Conservation (phyloP, 768 basidiomycete genomes). For the Lactarius sp. region DNA sequence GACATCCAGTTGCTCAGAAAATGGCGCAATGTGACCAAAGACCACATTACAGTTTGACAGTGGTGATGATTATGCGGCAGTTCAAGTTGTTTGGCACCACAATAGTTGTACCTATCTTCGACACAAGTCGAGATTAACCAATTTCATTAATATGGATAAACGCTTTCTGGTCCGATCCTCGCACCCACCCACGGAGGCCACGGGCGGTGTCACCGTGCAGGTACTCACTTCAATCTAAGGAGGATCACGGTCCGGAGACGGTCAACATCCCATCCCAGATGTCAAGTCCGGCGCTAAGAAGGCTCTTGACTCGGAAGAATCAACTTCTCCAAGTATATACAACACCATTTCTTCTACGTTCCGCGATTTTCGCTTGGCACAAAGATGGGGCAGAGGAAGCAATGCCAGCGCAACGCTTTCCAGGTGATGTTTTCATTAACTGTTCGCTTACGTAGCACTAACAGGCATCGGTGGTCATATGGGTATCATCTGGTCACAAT, state of each 20-base stretch:
- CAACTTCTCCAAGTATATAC: background rate
- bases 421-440: background rate
- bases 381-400: conserved; percentile 6
- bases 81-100: background rate
- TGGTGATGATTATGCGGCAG: conserved; percentile 3
- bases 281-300: background rate
- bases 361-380: conserved; percentile 13
- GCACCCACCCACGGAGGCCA: conserved; percentile 8
- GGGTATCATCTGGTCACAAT: background rate
- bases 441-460: conserved; percentile 4
- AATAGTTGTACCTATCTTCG: background rate
- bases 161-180: conserved; percentile 20
- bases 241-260: conserved; percentile 8
- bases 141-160: conserved; percentile 5
- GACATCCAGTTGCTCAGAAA: background rate
- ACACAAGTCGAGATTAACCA: background rate
- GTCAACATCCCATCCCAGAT: background rate
- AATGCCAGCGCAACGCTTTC: conserved; percentile 2
- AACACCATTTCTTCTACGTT: background rate
- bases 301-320: background rate
- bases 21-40: background rate
- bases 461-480: conserved; percentile 4
- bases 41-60: background rate
- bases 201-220: conserved; percentile 7
- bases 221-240: background rate